Evolutionary conservation across 169 alveolate species (phyloP).

Genomic region (Neospora caninum): DNA sequence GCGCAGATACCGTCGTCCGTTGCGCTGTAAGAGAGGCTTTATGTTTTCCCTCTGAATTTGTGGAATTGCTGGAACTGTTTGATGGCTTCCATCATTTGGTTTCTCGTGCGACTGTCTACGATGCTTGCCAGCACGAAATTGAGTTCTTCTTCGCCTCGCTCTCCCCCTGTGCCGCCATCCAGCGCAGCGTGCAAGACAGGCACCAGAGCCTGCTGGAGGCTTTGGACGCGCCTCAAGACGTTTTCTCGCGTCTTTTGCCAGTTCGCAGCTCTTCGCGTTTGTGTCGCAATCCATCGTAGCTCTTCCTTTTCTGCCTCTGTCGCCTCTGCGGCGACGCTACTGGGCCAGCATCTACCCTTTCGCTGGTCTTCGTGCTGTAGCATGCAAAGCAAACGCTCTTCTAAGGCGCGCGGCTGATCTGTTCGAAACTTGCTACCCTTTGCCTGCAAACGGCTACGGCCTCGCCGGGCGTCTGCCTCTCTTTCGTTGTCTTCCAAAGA

Average conservation of each 20-base stretch:
- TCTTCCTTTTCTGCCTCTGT: not conserved
- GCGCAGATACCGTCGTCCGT: no score
- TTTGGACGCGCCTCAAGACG: not conserved
- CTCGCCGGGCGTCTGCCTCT: no score
- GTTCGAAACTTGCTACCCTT: no score
- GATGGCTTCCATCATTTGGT: not conserved
- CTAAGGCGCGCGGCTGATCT: no score
- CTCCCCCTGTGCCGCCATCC: not conserved
- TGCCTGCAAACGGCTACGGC: no score
- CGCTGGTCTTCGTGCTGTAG: no score
- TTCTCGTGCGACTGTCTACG: not conserved
- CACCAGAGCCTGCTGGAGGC: not conserved
- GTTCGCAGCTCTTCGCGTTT: not conserved
- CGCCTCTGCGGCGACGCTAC: no score
- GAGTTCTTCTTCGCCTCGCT: not conserved
- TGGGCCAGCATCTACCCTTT: no score
- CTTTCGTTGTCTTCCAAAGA: no score
- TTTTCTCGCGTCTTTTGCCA: not conserved
- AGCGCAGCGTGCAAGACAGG: not conserved
- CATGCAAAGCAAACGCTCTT: no score
- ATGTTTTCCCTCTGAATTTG: not conserved
- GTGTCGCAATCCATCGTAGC: not conserved
- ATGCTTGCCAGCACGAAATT: not conserved
- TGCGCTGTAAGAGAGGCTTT: not conserved
- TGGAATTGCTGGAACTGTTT: not conserved